These are phyloP conservation scores for Berberis vulgaris DNA, from an alignment of 164 flowering plant genomes.

Conservation along the genomic window DNA sequence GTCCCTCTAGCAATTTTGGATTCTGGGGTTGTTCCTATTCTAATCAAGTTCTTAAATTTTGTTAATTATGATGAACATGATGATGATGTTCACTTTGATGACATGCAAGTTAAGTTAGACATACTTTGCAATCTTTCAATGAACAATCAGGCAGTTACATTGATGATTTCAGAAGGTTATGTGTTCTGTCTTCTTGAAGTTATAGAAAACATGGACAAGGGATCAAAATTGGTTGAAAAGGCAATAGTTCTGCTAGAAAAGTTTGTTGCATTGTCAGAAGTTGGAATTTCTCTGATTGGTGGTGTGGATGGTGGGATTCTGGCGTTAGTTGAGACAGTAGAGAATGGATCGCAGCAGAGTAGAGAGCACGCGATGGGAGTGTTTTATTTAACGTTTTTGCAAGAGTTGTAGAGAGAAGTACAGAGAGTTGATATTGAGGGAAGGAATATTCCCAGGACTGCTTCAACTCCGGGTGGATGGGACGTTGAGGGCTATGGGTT, in stretches of 20 bases:
- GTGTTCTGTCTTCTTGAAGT: not conserved
- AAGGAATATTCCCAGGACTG: too few relatives aligned
- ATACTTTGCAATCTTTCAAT: constrained; percentile 61
- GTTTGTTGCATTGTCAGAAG: constrained; percentile 24
- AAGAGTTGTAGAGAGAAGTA: too few relatives aligned
- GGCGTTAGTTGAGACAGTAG: constrained; percentile 47
- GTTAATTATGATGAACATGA: too few relatives aligned
- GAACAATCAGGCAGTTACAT: constrained; percentile 17
- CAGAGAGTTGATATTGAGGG: too few relatives aligned
- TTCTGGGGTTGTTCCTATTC: constrained; percentile 38
- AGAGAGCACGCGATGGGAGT: constrained; percentile 53
- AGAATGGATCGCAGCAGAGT: constrained; percentile 45
- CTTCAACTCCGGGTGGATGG: too few relatives aligned
- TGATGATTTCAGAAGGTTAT: constrained; percentile 15
- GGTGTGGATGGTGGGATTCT: constrained; percentile 22
- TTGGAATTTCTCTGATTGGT: constrained; percentile 23
- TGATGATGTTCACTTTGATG: too few relatives aligned
- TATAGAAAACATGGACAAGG: not conserved
- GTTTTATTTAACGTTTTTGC: not conserved
- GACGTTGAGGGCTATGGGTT: too few relatives aligned
- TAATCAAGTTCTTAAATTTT: constrained; percentile 22
- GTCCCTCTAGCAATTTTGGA: constrained; percentile 39
- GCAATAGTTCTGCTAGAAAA: constrained; percentile 33
- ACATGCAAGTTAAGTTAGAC: constrained; percentile 33
- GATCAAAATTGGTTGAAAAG: constrained; percentile 24